These are phyloP conservation scores for Kazachstania taianensis DNA, from an alignment of 805 yeast species.

Conservation along the genomic window DNA sequence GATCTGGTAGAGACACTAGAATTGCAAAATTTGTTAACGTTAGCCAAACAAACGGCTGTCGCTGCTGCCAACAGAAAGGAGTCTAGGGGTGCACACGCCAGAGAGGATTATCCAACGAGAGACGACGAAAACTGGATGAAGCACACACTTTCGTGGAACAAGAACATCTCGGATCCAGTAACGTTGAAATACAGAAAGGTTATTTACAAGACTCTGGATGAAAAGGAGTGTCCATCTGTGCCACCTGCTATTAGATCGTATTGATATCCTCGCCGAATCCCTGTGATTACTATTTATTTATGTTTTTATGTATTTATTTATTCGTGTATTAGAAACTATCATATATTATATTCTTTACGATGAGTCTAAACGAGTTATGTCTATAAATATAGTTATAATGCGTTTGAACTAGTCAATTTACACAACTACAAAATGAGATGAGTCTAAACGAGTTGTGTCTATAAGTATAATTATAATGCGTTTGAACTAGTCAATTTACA, in stretches of 20 bases:
- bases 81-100: conserved; percentile 98
- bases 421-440: no score
- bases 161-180: conserved; percentile 56
- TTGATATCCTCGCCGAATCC: conserved; percentile 28
- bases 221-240: conserved; percentile 83
- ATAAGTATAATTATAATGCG: no score
- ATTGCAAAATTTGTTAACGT: conserved; percentile 89
- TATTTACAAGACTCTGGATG: conserved; percentile 75
- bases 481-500: no score
- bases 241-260: conserved; percentile 97
- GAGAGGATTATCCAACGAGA: conserved; percentile 95
- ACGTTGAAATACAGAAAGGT: conserved; percentile 79
- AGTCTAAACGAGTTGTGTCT: no score
- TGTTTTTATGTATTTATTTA: conserved; percentile 8
- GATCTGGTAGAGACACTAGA: conserved; percentile 94
- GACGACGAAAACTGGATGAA: conserved; percentile 97
- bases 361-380: no score
- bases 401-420: no score
- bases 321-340: conserved; percentile 1
- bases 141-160: conserved; percentile 92
- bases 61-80: conserved; percentile 93
- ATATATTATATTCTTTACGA: no score
- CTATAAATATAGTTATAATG: no score
- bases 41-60: conserved; percentile 92
- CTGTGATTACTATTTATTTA: neutral